Percentiles rank a stretch among this genome's conserved stretches.
Evolutionary conservation across 169 alveolate species (phyloP).

Genomic region (Plasmodium inui): DNA sequence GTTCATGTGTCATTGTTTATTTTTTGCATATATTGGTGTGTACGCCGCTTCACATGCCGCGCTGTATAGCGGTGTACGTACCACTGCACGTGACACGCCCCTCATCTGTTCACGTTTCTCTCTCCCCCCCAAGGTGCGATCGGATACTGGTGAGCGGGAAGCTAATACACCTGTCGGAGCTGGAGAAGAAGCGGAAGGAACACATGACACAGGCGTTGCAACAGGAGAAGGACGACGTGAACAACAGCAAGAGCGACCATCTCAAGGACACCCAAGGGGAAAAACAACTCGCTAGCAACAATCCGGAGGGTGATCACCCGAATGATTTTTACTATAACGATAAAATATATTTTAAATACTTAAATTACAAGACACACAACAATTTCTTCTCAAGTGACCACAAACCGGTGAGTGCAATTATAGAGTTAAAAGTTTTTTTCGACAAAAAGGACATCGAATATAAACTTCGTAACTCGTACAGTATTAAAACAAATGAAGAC

Average conservation of each 20-base stretch:
- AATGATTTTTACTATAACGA: slow-evolving; percentile 70
- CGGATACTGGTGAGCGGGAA: slow-evolving; percentile 65
- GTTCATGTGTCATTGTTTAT: background rate
- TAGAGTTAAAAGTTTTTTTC: slow-evolving; percentile 74
- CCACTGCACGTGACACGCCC: background rate
- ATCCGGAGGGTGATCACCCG: background rate
- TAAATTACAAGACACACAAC: slow-evolving; percentile 82
- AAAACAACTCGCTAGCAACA: background rate
- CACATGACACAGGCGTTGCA: background rate
- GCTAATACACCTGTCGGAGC: slow-evolving; percentile 67
- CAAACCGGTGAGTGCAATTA: slow-evolving; percentile 86
- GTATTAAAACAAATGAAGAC: slow-evolving; percentile 37
- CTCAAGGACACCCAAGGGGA: background rate
- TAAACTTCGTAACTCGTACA: slow-evolving; percentile 34
- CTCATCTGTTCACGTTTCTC: background rate
- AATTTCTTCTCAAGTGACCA: slow-evolving; percentile 86
- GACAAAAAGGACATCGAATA: slow-evolving; percentile 72
- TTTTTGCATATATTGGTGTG: background rate
- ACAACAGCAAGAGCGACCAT: background rate
- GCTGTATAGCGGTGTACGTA: background rate
- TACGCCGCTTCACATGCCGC: background rate
- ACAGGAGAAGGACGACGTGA: background rate
- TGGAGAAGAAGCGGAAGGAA: slow-evolving; percentile 55
- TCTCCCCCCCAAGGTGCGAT: slow-evolving; percentile 40
- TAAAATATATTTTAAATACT: slow-evolving; percentile 68